Base-by-base conservation (phyloP, 2,329 filamentous ascomycete genomes). In the Trichoderma hamatum region DNA sequence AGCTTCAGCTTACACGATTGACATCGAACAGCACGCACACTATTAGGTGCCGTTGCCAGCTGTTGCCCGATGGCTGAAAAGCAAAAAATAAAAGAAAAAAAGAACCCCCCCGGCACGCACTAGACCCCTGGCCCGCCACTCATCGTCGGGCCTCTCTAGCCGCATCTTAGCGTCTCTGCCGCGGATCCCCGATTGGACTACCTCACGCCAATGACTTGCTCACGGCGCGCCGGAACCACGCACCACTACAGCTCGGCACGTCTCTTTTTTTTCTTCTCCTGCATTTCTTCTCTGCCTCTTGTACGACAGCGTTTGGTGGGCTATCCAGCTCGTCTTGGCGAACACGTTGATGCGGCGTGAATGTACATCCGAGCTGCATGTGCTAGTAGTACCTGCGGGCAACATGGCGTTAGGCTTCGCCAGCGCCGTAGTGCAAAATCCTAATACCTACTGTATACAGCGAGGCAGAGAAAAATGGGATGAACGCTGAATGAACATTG, bases 181-280 rank as follows among this genome's bases (percentile, higher is more conserved):
- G 46, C 32, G 56, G 21, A 26, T 54, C 65, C 55, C 65, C 65
- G 55, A 67, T 67, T 67, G 65, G 65, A 56, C 16, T 34, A 28
- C 39, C 39, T 46, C 43, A 32, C 34, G 54, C 39, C 34, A 46
- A 28, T 43, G 46, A 21, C 11, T 19, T 39, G 9, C 43, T 49
- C 43, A 21, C 34, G 32, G 58, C 36, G 58, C 58, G 58, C 58
- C 58, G 36, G 32, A 43, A 21, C 36, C 58, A 21, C 21, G 58
- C 58, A 46, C 30, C 9, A 13, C 61, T n/a, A 36, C 43, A 30
- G 24, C 52, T 58, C 63, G 63, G 63, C 63, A 66, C 21, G 19
- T 49, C 21, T 49, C 9, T 24, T 3, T n/a, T 46, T 9, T n/a
- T 11, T 46, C 16, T 46, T 13, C 43, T 13, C 5, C 21, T 49